Evolutionary conservation across 1,139 yeast genomes (phyloP).

Genomic region (Blastobotrys ciferrii): DNA sequence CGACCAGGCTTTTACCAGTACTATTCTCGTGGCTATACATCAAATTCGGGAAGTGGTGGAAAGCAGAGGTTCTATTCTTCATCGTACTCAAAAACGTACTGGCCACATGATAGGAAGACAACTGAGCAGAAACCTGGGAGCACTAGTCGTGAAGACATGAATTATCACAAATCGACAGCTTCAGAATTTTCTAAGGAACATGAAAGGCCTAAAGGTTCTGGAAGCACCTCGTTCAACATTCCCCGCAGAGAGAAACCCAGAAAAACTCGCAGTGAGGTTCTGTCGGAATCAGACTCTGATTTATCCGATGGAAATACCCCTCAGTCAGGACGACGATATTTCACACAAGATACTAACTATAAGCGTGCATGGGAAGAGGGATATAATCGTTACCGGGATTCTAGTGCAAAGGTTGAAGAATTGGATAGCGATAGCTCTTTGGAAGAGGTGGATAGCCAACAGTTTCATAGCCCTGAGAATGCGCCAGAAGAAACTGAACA

Average conservation of each 20-base stretch:
- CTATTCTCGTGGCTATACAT: neutral
- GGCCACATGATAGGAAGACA: neutral
- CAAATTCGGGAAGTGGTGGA: neutral
- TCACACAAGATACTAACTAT: conserved; percentile 9
- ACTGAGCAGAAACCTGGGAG: neutral
- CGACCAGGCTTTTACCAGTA: conserved; percentile 4
- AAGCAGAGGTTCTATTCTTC: neutral
- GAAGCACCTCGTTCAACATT: neutral
- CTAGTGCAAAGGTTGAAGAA: conserved; percentile 3
- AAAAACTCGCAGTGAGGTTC: neutral
- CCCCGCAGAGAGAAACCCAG: neutral
- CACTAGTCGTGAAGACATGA: too few relatives aligned
- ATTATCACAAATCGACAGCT: too few relatives aligned
- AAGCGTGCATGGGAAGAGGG: conserved; percentile 5
- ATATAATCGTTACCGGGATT: neutral
- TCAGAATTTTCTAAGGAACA: neutral
- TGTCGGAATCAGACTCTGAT: neutral
- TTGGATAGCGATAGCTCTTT: conserved; percentile 7
- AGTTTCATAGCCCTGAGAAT: neutral
- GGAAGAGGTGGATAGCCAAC: conserved; percentile 4
- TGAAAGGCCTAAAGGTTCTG: neutral
- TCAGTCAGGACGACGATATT: conserved; percentile 8
- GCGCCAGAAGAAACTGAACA: neutral
- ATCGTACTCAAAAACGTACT: neutral
- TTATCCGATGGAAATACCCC: neutral